Base-by-base conservation (phyloP, 306 rosid species). In the Casuarina equisetifolia region DNA sequence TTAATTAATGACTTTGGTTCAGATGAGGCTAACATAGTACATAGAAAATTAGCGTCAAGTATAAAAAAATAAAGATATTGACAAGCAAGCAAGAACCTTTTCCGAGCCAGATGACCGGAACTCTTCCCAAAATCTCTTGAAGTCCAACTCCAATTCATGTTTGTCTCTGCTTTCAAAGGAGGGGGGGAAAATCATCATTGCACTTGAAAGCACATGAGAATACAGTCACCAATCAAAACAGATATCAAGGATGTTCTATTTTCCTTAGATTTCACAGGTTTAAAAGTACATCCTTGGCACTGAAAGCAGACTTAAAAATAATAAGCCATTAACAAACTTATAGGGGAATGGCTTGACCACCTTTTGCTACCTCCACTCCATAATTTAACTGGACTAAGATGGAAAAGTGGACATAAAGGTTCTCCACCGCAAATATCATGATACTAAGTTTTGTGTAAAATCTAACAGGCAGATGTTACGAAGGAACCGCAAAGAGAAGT, bases 111-210 rank as follows among this genome's bases (percentile, higher is more conserved):
- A 96, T 79, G 98, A 89, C 86, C 98, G 91, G 84, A 96, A 96
- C 79, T 93, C 99, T 84, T 93, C 98, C 99, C 99, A 96, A 74
- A 84, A 96, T 80, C 98, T 90, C 90, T 91, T 96, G 94, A 96
- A 96, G 89, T 96, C 99, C 97, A 93, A 91, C 83, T 96, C 99
- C 98, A 96, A 74, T 84, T 93, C 99, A 96, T 93, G 94, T 84
- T 78, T 88, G 82, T 88, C 97, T 88, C 99, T 96, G 96, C 81
- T 86, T 82, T 73, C 69, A 78, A 76, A 72, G 84, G 66, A 71
- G 57, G 72, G 69, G 80, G 57, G 72, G 76, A 9, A 13, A 49
- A 49, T 84, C 79, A 84, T 73, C 77, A 73, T 72, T 76, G 46
- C 61, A 70, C 43, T 62, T 59, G 77, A 78, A 74, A 68, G 72